Evolutionary conservation across 768 basidiomycete genomes (phyloP).

Genomic region (Boletus edulis): DNA sequence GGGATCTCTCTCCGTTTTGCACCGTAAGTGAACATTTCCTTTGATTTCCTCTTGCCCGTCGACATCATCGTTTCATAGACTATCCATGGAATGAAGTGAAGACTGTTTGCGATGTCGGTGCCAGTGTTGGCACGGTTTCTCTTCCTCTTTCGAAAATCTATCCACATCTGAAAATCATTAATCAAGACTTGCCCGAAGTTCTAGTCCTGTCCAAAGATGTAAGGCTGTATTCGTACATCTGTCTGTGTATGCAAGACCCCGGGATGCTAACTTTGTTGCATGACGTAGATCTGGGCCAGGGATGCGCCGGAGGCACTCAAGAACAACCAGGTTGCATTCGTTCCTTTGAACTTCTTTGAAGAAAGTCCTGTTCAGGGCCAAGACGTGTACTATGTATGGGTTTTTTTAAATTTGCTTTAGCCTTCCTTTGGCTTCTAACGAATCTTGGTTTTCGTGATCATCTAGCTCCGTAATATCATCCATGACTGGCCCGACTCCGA

Average conservation of each 20-base stretch:
- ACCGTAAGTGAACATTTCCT: conserved; percentile 14
- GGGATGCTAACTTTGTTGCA: too few relatives aligned
- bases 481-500: conserved; percentile 39
- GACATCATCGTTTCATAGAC: conserved; percentile 8
- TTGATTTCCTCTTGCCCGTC: background rate
- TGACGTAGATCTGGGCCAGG: conserved; percentile 14
- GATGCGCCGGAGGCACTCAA: conserved; percentile 18
- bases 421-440: background rate
- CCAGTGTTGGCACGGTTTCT: conserved; percentile 30
- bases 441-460: background rate
- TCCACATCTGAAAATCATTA: conserved; percentile 25
- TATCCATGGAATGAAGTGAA: conserved; percentile 25
- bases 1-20: conserved; percentile 22
- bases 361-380: conserved; percentile 10
- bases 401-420: background rate
- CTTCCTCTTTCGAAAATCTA: conserved; percentile 23
- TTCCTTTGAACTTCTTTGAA: conserved; percentile 23
- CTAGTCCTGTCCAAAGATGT: conserved; percentile 21
- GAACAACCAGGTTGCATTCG: conserved; percentile 11
- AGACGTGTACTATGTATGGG: conserved; percentile 26
- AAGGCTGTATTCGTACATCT: background rate
- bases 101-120: conserved; percentile 30
- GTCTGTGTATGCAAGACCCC: background rate
- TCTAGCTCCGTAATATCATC: conserved; percentile 27
- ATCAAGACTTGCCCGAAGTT: conserved; percentile 31